Conservation (phyloP, 139 green algal species). For the Coelastrella sp. region DNA sequence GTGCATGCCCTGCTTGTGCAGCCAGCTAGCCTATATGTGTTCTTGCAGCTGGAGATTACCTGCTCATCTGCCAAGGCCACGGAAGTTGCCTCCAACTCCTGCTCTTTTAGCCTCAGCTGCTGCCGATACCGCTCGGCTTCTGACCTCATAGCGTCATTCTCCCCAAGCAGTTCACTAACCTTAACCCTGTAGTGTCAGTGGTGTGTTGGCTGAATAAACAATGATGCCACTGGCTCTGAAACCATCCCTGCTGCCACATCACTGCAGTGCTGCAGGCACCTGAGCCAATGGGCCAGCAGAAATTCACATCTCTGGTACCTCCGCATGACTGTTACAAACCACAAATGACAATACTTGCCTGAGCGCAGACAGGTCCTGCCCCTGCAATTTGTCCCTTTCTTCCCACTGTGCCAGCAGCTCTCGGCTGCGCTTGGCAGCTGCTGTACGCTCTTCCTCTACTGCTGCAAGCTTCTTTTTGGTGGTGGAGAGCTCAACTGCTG, state of each 20-base stretch:
- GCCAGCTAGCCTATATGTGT: neutral
- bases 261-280: neutral
- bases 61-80: constrained; percentile 20
- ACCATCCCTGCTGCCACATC: too few species aligned
- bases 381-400: constrained; percentile 2
- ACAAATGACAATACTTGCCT: neutral
- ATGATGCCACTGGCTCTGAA: too few species aligned
- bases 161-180: constrained; percentile 14
- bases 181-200: neutral
- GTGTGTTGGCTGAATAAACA: too few species aligned
- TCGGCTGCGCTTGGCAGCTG: constrained; percentile 31
- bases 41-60: neutral
- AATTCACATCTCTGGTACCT: too few species aligned
- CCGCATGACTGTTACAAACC: neutral
- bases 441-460: constrained; percentile 7
- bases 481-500: neutral
- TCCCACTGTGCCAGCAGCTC: constrained; percentile 30
- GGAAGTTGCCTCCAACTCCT: neutral
- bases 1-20: neutral
- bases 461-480: neutral
- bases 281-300: neutral
- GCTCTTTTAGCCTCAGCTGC: constrained; percentile 17
- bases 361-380: constrained; percentile 8
- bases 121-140: neutral
- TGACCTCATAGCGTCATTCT: neutral